phyloP scores from a whole-genome alignment of 768 basidiomycete genomes.

The Boletus edulis region DNA sequence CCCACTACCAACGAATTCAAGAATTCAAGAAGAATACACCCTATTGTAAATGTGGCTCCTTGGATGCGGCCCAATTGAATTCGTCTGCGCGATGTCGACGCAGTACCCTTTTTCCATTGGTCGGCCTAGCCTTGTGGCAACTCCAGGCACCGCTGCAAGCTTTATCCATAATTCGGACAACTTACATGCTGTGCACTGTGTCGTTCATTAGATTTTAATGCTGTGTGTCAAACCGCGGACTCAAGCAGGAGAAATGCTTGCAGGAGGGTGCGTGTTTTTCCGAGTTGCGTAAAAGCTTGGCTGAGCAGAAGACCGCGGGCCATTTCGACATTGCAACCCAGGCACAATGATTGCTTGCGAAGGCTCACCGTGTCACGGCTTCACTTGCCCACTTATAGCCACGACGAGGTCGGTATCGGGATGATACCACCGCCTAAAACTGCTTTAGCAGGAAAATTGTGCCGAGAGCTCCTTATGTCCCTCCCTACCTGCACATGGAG shows the following conservation, averaged over 20 bases:
- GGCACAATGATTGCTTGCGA: neutral
- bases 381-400: neutral
- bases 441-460: neutral
- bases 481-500: no score
- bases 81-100: no score
- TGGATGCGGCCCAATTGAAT: neutral
- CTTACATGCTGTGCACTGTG: no score
- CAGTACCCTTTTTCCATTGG: neutral
- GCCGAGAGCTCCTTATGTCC: no score
- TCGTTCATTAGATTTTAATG: no score
- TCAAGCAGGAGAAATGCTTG: neutral
- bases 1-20: no score
- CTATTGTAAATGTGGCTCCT: neutral
- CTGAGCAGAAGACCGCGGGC: neutral
- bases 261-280: neutral
- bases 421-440: neutral
- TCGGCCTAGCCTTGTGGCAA: neutral
- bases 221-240: neutral
- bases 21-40: no score
- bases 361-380: no score
- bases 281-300: neutral
- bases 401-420: neutral
- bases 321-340: neutral
- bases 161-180: no score
- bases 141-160: neutral